Conservation (phyloP, 2,329 filamentous ascomycete genomes). For the Chaetomiaceae sp. region DNA sequence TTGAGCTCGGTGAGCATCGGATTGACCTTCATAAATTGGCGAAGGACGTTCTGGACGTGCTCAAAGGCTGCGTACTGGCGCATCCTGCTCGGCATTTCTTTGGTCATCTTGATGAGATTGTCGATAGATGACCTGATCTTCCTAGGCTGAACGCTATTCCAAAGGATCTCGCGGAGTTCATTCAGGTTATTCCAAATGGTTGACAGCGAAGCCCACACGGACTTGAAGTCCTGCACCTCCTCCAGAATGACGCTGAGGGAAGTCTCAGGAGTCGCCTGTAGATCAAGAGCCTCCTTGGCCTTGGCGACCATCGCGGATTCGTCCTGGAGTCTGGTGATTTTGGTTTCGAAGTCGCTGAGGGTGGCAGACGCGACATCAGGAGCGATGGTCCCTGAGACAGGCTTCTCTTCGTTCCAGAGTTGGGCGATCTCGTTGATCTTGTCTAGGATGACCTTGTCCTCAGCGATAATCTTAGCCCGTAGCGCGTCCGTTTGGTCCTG, state of each 20-base stretch:
- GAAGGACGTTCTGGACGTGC: slow-evolving; percentile 88
- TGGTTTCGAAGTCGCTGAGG: slow-evolving; percentile 74
- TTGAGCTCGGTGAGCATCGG: slow-evolving; percentile 83
- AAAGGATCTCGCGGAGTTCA: slow-evolving; percentile 85
- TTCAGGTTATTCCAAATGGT: slow-evolving; percentile 97
- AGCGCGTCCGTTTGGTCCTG: slow-evolving; percentile 94
- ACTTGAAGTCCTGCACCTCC: slow-evolving; percentile 98
- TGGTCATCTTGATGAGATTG: slow-evolving; percentile 92
- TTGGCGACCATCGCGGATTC: slow-evolving; percentile 92
- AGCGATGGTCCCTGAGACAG: slow-evolving; percentile 88
- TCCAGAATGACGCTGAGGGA: slow-evolving; percentile 83
- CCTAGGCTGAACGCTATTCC: slow-evolving; percentile 91
- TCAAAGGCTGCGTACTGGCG: slow-evolving; percentile 99
- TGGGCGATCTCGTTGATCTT: slow-evolving; percentile 80
- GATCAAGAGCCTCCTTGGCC: slow-evolving; percentile 92
- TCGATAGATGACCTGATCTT: slow-evolving; percentile 90
- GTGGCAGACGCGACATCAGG: slow-evolving; percentile 84
- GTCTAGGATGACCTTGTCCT: slow-evolving; percentile 85
- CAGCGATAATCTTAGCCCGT: slow-evolving; percentile 87
- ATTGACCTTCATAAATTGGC: slow-evolving; percentile 87
- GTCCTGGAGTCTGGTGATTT: slow-evolving; percentile 77
- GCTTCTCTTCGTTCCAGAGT: slow-evolving; percentile 96
- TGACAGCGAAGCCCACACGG: slow-evolving; percentile 91
- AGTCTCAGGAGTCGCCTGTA: slow-evolving; percentile 74
- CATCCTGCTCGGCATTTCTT: slow-evolving; percentile 99